Evolutionary conservation across 1,139 yeast genomes (phyloP), one percentile per base, ranked within the genome.

Genomic region (Hemisphaericaspora subhashii): DNA sequence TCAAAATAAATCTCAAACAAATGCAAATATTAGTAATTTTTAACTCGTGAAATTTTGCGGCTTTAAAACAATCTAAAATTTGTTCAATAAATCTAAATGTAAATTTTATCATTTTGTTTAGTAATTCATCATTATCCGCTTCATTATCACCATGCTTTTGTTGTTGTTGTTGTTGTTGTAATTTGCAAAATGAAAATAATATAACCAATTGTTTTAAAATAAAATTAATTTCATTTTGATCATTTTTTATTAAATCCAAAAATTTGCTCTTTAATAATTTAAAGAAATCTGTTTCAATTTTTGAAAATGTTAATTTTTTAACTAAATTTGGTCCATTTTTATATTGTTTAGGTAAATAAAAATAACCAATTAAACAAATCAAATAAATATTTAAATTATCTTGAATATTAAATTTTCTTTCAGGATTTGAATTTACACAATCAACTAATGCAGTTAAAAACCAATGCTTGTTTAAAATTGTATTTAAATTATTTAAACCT

Each of bases 1-100:
- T 71, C 23, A 77, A 62, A 27, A 74, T 50, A n/a, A 81, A 58
- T 46, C 88, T 65, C 3, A 76, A 11, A 62, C 69, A 22, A 53
- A 51, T 44, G n/a, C 36, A 58, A 22, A 45, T 33, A 24, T 43
- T 47, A 18, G 48, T 25, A 4, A 24, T 5, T 23, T 23, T 30
- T 13, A 21, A 21, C 12, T 21, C 33, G 4, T 21, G 9, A 22
- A 28, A 29, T 9, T 50, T 48, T 3, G 50, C 47, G 25, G 52
- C 55, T 28, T 45, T 52, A 47, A 55, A 66, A 39, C 57, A 64
- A 32, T 54, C 51, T 35, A 41, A 39, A n/a, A 44, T 21, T 27
- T 33, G 50, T 38, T 73, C 77, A 15, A 78, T 50, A 40, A 57
- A 66, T 27, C 61, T 51, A 38, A 57, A 56, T 3, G 57, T 36